phyloP scores from a whole-genome alignment of 495 filamentous ascomycete species.

The Clohesyomyces aquaticus region DNA sequence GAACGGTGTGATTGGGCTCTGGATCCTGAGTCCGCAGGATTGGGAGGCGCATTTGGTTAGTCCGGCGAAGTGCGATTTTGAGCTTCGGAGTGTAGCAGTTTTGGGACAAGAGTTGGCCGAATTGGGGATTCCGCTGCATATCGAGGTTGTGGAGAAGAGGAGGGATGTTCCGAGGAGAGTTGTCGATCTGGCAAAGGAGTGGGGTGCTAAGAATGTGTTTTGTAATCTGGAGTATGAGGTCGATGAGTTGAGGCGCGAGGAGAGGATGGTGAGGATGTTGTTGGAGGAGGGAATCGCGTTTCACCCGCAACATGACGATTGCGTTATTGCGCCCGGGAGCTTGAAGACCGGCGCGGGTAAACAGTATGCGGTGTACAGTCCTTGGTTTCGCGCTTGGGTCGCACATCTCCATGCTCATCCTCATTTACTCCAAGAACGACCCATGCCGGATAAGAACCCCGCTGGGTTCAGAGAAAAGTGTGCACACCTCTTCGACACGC shows the following conservation, averaged over 20 bases:
- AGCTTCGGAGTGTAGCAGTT: constrained; percentile 66
- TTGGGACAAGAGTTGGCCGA: constrained; percentile 68
- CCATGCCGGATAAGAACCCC: constrained; percentile 66
- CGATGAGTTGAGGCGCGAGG: constrained; percentile 75
- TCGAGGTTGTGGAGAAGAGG: constrained; percentile 71
- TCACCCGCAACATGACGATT: constrained; percentile 74
- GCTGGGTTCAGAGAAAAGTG: constrained; percentile 56
- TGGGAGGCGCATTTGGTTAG: constrained; percentile 78
- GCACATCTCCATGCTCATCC: constrained; percentile 69
- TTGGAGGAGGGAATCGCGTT: constrained; percentile 65
- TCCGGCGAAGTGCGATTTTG: constrained; percentile 77
- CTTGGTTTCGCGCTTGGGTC: constrained; percentile 81
- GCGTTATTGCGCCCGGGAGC: constrained; percentile 74
- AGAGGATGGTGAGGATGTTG: constrained; percentile 62
- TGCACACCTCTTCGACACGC: constrained; percentile 62
- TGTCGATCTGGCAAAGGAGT: constrained; percentile 68
- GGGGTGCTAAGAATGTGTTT: constrained; percentile 74
- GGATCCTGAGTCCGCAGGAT: constrained; percentile 84
- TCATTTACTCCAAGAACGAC: constrained; percentile 63
- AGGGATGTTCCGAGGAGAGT: constrained; percentile 66
- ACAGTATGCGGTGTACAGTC: constrained; percentile 83
- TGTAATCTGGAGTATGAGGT: constrained; percentile 79
- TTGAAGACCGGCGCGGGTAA: constrained; percentile 66
- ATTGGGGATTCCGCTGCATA: constrained; percentile 77
- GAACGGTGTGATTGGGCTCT: constrained; percentile 70